Evolutionary conservation across 2,329 filamentous ascomycete species (phyloP).

Genomic region (Cercospora janseana): DNA sequence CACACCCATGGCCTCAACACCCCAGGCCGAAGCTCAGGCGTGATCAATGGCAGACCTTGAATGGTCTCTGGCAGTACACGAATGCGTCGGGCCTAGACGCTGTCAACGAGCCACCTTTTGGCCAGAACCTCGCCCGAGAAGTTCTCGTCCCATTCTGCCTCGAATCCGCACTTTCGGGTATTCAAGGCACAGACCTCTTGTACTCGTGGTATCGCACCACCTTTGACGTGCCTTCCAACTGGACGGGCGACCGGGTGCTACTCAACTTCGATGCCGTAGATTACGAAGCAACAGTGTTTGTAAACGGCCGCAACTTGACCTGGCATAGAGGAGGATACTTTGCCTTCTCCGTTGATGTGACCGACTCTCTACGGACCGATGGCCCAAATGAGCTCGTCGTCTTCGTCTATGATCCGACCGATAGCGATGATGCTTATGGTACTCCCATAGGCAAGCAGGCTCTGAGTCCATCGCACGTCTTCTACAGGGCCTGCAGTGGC

Average conservation of each 20-base stretch:
- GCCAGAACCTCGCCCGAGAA: conserved; percentile 43
- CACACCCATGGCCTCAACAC: conserved; percentile 52
- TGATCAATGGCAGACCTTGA: conserved; percentile 54
- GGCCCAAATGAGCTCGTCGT: conserved; percentile 59
- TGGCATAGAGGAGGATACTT: conserved; percentile 60
- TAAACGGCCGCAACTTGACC: conserved; percentile 54
- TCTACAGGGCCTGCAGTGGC: conserved; percentile 69
- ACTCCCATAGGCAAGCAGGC: conserved; percentile 58
- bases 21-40: conserved; percentile 55
- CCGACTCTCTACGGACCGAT: conserved; percentile 61
- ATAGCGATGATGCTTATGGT: conserved; percentile 52
- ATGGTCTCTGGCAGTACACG: conserved; percentile 56
- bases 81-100: conserved; percentile 44
- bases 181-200: conserved; percentile 29
- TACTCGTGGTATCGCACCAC: conserved; percentile 45
- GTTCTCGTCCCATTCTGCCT: conserved; percentile 56
- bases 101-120: conserved; percentile 46
- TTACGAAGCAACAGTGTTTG: conserved; percentile 59
- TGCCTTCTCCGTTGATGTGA: conserved; percentile 56
- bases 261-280: conserved; percentile 63
- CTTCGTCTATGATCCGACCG: conserved; percentile 67
- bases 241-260: conserved; percentile 50
- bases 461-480: conserved; percentile 64
- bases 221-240: conserved; percentile 52
- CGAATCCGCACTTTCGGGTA: conserved; percentile 54